These are phyloP conservation scores for Hypsizygus marmoreus DNA, from an alignment of 768 basidiomycete species.

Conservation along the genomic window DNA sequence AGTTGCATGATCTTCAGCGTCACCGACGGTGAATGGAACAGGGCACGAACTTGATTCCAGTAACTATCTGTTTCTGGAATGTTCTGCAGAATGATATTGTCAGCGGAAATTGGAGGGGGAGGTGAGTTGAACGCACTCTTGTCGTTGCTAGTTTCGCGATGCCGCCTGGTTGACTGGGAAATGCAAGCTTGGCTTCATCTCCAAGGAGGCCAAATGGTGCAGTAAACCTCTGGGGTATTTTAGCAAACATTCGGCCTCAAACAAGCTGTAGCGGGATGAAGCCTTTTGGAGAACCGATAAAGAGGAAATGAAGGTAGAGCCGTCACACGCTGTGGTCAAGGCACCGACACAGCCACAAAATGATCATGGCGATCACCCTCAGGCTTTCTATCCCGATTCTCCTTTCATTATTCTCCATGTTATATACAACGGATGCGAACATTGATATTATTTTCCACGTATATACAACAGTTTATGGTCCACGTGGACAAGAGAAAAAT, in stretches of 20 bases:
- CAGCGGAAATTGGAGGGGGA: not conserved
- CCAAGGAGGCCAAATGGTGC: constrained; percentile 78
- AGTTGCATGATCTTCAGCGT: constrained; percentile 1
- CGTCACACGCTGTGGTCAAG: too few species aligned
- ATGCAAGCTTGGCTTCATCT: constrained; percentile 88
- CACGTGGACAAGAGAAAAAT: too few species aligned
- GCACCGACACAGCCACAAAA: constrained; percentile 12
- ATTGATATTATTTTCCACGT: constrained; percentile 16
- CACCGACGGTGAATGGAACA: not conserved
- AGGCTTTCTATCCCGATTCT: not conserved
- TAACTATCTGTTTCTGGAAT: constrained; percentile 78
- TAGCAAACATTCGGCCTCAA: constrained; percentile 61
- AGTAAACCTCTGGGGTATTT: constrained; percentile 69
- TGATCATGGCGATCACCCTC: too few species aligned
- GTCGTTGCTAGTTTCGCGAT: constrained; percentile 73
- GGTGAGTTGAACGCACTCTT: constrained; percentile 54
- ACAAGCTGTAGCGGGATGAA: not conserved
- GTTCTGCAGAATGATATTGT: constrained; percentile 46
- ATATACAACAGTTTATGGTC: too few species aligned
- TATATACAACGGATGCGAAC: constrained; percentile 15
- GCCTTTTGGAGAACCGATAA: not conserved
- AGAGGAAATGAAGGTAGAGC: not conserved
- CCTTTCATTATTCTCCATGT: too few species aligned
- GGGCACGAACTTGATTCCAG: constrained; percentile 78
- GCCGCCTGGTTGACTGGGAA: constrained; percentile 80